Base-by-base conservation (phyloP, 495 filamentous ascomycete genomes). In the Geopyxis carbonaria region DNA sequence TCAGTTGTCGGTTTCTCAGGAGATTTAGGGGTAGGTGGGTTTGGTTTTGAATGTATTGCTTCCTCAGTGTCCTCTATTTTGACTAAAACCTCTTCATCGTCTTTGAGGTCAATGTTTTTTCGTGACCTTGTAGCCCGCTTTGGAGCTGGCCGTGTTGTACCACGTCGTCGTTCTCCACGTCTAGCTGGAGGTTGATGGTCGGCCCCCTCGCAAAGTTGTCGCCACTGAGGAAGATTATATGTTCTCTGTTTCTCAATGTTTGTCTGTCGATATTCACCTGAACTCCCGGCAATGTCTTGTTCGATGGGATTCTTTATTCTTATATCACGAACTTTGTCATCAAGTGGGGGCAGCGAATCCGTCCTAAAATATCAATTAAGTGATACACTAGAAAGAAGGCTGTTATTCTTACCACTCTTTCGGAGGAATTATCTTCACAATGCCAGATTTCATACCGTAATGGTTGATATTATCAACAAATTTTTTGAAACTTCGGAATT, bases 141-240 rank as follows among this genome's bases (percentile, higher is more conserved):
- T 18, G 63, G 64, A 18, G 44, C 45, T 15, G 60, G 52, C 2
- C 40, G 57, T 8, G 36, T 44, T 77, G 78, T 48, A 67, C 81
- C 58, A 59, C 74, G 62, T n/a, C 89, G 75, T 45, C 89, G 64
- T 57, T 97, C 87, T 33, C 91, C 89, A 53, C 89, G 71, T 44
- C 75, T 76, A n/a, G 91, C 89, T 2, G 91, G 89, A 0, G 87
- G 91, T 51, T 97, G 89, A 52, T 97, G 84, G 44, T 92, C 82
- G 55, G 80, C 80, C 59, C 92, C 82, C 35, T 93, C 78, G 50
- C 83, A 91, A 25, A 95, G 64, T 28, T 75, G 71, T 45, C 82
- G 80, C 89, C 89, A 97, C 58, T 95, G 84, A 1, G 87, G 87
- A 5, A 97, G 65, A 54, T 93, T 97, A 62, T 95, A 97, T 18